Evolutionary conservation across 2,329 filamentous ascomycete species (phyloP).

Genomic region (Sarocladium brachiariae): DNA sequence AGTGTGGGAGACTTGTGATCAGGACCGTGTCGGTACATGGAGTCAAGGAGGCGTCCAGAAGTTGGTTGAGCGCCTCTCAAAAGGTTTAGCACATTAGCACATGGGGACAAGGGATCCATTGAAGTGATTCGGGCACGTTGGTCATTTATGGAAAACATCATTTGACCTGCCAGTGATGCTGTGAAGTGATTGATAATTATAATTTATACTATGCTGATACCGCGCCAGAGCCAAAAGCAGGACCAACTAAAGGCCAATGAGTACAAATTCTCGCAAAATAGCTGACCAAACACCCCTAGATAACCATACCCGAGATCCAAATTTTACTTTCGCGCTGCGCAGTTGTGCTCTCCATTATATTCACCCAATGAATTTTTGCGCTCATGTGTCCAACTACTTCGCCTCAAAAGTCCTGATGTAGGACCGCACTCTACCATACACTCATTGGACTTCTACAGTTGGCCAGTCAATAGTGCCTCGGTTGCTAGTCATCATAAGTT

Average conservation of each 20-base stretch:
- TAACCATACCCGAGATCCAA: neutral
- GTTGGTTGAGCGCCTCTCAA: slow-evolving; percentile 16
- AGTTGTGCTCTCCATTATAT: slow-evolving; percentile 1
- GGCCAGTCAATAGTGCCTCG: slow-evolving; percentile 71
- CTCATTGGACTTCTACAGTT: slow-evolving; percentile 41
- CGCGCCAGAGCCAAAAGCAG: neutral
- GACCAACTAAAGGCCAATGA: neutral
- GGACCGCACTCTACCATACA: neutral
- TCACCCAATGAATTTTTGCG: neutral
- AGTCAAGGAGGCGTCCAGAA: slow-evolving; percentile 43
- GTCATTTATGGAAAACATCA: too few species aligned
- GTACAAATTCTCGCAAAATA: neutral
- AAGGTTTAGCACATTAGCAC: neutral
- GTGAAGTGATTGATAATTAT: slow-evolving; percentile 7
- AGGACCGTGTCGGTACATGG: slow-evolving; percentile 60
- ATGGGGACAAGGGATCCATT: neutral
- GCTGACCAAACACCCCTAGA: neutral
- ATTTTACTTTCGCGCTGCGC: neutral
- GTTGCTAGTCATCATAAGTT: slow-evolving; percentile 46
- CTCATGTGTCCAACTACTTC: neutral
- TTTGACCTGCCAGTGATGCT: neutral
- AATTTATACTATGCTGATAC: neutral
- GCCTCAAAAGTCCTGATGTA: neutral
- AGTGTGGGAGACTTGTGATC: slow-evolving; percentile 60
- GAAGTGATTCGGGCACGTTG: too few species aligned